Evolutionary conservation across 345 rosid species (phyloP), one percentile per base, ranked within the genome.

Genomic region (Hibiscus trionum): DNA sequence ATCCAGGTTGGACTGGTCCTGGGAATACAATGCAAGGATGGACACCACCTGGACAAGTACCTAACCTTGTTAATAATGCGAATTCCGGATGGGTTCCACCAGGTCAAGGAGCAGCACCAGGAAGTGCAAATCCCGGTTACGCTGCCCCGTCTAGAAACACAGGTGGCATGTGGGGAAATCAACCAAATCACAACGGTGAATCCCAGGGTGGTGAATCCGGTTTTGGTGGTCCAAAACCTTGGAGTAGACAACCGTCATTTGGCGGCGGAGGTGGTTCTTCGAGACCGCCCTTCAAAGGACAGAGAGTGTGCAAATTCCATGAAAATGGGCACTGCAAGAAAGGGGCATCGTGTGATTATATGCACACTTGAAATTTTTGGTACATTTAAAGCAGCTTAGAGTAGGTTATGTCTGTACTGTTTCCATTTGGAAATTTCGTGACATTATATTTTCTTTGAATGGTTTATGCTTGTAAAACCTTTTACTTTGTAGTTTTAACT

Each of bases 261-360:
- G 73, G 83, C 75, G 58, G 63, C 46, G 88, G 82, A 44, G 85
- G 86, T 15, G 86, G 78, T 55, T 69, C 86, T 10, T 74, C 84
- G 7, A 76, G 86, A 62, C 73, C 80, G 21, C 73, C 80, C 73
- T 72, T 57, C 83, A 82, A 78, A 79, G 91, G 88, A 56, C 93
- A 90, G 72, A 83, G 88, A 77, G 80, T 85, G 47, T 87, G 91
- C 82, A 83, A 77, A 72, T 87, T 26, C 78, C 85, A 81, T 14
- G 89, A 86, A 80, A 79, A 39, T 55, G 94, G 97, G 59, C 82
- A 82, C 69, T 91, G 97, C 80, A 86, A 80, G 82, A 91, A 87
- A 78, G 97, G 97, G 53, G 80, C 97, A 19, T 74, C 84, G 16
- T 91, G 97, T 82, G 87, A 85, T 79, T 91, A 83, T 77, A 71